Percentiles rank a stretch among this genome's conserved stretches.
These are phyloP conservation scores for Eucalyptus fibrosa DNA, from an alignment of 345 rosid genomes.

Conservation along the genomic window DNA sequence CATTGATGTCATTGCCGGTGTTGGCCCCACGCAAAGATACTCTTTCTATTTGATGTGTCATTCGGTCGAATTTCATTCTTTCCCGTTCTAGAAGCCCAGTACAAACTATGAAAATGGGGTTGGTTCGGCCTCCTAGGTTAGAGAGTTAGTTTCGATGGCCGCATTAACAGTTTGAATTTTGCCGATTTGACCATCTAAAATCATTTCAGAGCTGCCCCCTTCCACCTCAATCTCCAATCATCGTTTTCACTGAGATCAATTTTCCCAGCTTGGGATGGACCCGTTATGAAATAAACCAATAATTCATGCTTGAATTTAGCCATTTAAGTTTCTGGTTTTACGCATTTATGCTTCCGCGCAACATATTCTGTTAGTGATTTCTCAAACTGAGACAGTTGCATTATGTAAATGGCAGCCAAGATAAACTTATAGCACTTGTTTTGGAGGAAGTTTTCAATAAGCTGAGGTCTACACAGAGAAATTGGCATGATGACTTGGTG, in stretches of 20 bases:
- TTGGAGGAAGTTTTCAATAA: no score
- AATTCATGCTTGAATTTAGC: background rate
- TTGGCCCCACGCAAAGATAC: no score
- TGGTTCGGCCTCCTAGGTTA: background rate
- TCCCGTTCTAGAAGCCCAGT: no score
- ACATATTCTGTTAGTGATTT: background rate
- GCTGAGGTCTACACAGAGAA: no score
- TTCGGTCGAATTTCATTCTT: no score
- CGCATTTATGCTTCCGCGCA: fast-evolving
- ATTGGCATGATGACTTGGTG: no score
- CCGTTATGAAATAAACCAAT: fast-evolving
- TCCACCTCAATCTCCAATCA: background rate
- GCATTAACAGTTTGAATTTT: fast-evolving
- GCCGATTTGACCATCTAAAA: background rate
- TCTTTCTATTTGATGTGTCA: no score
- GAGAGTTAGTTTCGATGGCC: background rate
- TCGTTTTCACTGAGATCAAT: background rate
- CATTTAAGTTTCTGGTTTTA: background rate
- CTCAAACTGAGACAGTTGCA: no score
- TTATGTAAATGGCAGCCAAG: no score
- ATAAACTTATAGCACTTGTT: no score
- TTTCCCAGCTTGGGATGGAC: fast-evolving
- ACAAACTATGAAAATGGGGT: no score
- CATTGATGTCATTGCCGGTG: fast-evolving
- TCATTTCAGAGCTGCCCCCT: background rate